Base-by-base conservation (phyloP, 1,284 basidiomycete genomes). In the Leccinum huronense region DNA sequence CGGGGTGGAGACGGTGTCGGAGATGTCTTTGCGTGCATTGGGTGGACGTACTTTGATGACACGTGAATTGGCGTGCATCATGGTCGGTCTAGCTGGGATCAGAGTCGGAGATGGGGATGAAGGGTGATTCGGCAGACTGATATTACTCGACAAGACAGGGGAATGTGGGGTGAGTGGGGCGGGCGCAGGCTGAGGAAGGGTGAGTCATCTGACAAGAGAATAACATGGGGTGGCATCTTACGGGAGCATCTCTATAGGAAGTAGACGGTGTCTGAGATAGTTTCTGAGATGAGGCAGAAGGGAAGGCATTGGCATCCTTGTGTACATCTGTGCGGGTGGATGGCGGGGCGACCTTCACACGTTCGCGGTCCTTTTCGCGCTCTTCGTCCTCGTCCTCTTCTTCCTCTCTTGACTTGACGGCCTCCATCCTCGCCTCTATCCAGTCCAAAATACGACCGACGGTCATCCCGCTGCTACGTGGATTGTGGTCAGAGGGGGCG, bases 351-450 rank as follows among this genome's bases (percentile, higher is more conserved):
- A 65, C 65, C 58, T 66, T 67, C 3, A 62, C 60, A 19, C 71
- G 69, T 60, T 72, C 82, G 53, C 71, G 73, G 66, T 84, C 84
- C 68, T 79, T 81, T 68, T 86, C 84, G 60, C 80, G 77, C 65
- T 90, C 88, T 67, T 90, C 87, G 62, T 90, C 90, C 71, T 91
- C 90, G 42, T 90, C 89, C 66, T 91, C 90, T 72, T 91, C 90
- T 62, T 90, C 89, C 63, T 90, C 88, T 60, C 86, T 80, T 3
- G 84, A 80, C 69, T 81, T 84, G 62, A 91, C 84, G 0, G 89
- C 89, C 38, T 92, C 90, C 54, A 91, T 76, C 63, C 87, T 76
- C 2, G 86, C 87, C 69, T 89, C 87, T 65, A 88, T 84, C 86
- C 90, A 92, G 69, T 92, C 89, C 86, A 92, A 85, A 61, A 93